A percentile compares a stretch with the other conserved stretches of the same genome.
phyloP scores from a whole-genome alignment of 2,329 filamentous ascomycete species.

The Diaporthe sp. region DNA sequence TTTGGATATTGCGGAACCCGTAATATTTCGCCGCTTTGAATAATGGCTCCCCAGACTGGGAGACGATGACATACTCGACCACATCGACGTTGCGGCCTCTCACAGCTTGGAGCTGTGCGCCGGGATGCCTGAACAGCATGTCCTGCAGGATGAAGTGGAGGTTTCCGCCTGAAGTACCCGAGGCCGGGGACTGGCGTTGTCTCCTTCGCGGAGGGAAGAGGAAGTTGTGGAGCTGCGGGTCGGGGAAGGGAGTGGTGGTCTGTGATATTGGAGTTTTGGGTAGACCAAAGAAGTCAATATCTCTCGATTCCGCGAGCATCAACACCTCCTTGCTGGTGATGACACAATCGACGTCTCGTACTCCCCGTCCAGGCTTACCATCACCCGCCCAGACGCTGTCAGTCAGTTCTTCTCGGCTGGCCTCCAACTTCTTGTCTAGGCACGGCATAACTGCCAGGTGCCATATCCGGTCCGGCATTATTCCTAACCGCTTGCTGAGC shows the following conservation, averaged over 20 bases:
- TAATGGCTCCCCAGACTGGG: slow-evolving; percentile 67
- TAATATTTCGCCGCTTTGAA: slow-evolving; percentile 93
- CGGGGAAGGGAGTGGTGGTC: slow-evolving; percentile 75
- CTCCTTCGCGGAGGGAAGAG: slow-evolving; percentile 72
- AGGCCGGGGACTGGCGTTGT: slow-evolving; percentile 62
- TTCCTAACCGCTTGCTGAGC: slow-evolving; percentile 77
- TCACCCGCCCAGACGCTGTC: slow-evolving; percentile 77
- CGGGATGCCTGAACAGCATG: slow-evolving; percentile 77
- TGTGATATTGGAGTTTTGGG: slow-evolving; percentile 65
- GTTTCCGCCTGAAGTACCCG: slow-evolving; percentile 90
- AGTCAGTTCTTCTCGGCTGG: slow-evolving; percentile 91
- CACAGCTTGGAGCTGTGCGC: slow-evolving; percentile 76
- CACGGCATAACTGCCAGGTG: slow-evolving; percentile 98
- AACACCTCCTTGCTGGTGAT: slow-evolving; percentile 96
- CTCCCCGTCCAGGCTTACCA: slow-evolving; percentile 62
- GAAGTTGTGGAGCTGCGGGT: slow-evolving; percentile 76
- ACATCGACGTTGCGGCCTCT: slow-evolving; percentile 93
- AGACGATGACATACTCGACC: slow-evolving; percentile 81
- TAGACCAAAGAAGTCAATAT: slow-evolving; percentile 80
- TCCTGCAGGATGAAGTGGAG: slow-evolving; percentile 86
- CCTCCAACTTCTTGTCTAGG: slow-evolving; percentile 99
- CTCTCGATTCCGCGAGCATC: slow-evolving; percentile 85
- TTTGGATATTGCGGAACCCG: slow-evolving; percentile 98
- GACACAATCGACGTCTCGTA: slow-evolving; percentile 96
- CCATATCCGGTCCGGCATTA: slow-evolving; percentile 87